Conservation (phyloP, 805 yeast genomes). For the Monosporozyma aerobia region DNA sequence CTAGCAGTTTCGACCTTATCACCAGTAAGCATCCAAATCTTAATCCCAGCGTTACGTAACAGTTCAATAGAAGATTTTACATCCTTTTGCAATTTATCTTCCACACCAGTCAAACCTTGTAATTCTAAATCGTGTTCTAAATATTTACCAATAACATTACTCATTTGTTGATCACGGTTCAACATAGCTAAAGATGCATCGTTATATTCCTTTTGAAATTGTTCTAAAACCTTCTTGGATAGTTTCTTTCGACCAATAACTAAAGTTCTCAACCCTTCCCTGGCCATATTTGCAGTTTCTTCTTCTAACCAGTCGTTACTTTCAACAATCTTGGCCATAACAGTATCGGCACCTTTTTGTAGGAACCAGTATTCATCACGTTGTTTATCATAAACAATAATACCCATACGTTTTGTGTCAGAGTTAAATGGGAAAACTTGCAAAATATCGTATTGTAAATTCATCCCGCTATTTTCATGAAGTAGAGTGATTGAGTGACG, state of each 20-base stretch:
- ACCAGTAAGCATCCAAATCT: conserved; percentile 99
- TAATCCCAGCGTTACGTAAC: conserved; percentile 90
- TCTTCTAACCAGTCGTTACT: conserved; percentile 95
- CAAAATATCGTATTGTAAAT: conserved; percentile 53
- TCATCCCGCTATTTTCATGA: conserved; percentile 49
- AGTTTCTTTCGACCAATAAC: conserved; percentile 85
- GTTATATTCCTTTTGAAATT: conserved; percentile 54
- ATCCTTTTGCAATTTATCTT: conserved; percentile 84
- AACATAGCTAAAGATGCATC: conserved; percentile 72
- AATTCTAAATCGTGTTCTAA: conserved; percentile 80
- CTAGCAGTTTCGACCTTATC: conserved; percentile 98
- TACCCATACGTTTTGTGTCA: conserved; percentile 94
- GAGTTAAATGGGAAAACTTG: conserved; percentile 91
- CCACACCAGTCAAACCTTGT: conserved; percentile 93
- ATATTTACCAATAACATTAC: conserved; percentile 52
- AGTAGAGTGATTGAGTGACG: conserved; percentile 60
- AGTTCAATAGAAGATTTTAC: conserved; percentile 89
- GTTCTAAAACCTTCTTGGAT: conserved; percentile 42
- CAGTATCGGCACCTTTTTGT: conserved; percentile 94
- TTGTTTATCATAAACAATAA: conserved; percentile 55
- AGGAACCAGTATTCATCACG: conserved; percentile 74
- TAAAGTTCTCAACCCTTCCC: conserved; percentile 93
- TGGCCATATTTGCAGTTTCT: conserved; percentile 95
- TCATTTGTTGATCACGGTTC: conserved; percentile 70
- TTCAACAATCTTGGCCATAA: conserved; percentile 76